Conservation (phyloP, 2,329 filamentous ascomycete species). For the Stachybotrys chartarum region DNA sequence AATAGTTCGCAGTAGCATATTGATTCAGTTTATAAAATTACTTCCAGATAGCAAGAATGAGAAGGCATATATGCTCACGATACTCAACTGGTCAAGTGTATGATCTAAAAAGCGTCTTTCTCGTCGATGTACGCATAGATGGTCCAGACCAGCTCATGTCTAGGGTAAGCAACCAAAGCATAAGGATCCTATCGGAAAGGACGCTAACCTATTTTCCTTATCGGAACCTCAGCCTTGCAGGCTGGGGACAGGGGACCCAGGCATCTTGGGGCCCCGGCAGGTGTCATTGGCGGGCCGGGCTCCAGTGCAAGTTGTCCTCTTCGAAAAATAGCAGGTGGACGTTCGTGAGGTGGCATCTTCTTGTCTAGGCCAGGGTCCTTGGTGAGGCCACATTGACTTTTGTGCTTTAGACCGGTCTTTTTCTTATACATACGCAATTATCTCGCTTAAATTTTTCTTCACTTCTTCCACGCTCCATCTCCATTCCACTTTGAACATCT, state of each 20-base stretch:
- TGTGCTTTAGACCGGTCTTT: conserved; percentile 10
- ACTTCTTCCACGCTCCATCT: neutral
- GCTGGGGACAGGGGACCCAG: conserved; percentile 2
- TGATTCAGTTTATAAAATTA: too few species aligned
- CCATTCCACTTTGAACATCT: neutral
- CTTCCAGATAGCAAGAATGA: too few species aligned
- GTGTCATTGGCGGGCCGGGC: neutral
- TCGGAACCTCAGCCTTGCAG: conserved; percentile 18
- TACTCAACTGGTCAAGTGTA: too few species aligned
- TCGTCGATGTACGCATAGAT: too few species aligned
- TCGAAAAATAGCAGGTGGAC: conserved; percentile 10
- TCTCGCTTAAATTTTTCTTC: conserved; percentile 2
- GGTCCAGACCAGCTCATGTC: too few species aligned
- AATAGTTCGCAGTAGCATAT: too few species aligned
- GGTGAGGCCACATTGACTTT: conserved; percentile 29
- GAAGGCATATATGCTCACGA: too few species aligned
- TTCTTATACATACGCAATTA: conserved; percentile 7
- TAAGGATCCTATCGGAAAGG: neutral
- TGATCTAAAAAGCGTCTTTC: too few species aligned
- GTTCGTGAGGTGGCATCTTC: conserved; percentile 16
- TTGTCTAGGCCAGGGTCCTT: conserved; percentile 3
- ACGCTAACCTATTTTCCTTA: conserved; percentile 1
- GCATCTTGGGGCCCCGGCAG: neutral
- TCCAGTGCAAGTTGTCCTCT: conserved; percentile 29
- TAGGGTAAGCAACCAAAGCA: too few species aligned